Evolutionary conservation across 768 basidiomycete genomes (phyloP), one percentile per base, ranked within the genome.

Genomic region (Lactarius sp.): DNA sequence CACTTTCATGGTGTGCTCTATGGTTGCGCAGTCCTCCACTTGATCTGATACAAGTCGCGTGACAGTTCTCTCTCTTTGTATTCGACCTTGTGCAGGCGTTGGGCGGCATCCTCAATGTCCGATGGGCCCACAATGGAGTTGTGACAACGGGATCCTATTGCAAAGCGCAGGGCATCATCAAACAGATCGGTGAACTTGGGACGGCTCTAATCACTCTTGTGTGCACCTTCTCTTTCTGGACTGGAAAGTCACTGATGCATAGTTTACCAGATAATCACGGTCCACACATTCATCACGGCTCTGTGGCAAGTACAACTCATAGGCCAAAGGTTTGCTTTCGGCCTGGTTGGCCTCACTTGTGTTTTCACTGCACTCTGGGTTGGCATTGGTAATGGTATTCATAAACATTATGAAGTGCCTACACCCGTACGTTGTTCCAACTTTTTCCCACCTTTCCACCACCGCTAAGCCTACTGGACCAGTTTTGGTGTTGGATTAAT

Each of bases 201-300:
- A 77, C 75, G 6, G 78, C 77, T 3, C 73, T 80, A 53, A 74
- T 75, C 2, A 80, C 77, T 36, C 70, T 80, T 12, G 79, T 79
- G 64, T 64, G 73, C 67, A 9, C 20, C 49, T 27, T 2, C 2
- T 39, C 16, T 16, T 20, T 39, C 37, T 16, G 2, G 4, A 12
- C 8, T 34, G 6, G 41, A 20, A 18, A 7, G 34, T 3, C 1
- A 50, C 36, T 50, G 22, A 39, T 39, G 20, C 27, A 9, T 27
- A 50, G 12, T 1, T 27, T 13, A 7, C 37, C 10, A 65, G 64
- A 22, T 54, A 5, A 39, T 80, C 27, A 71, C 77, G 0, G 55
- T 79, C 9, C 77, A 78, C 68, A 79, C 79, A 0, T 78, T 79
- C 66, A 56, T 75, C 14, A n/a, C 42, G 4, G 75, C 74, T 16